Percentiles rank a stretch among this genome's conserved stretches.
phyloP scores from a whole-genome alignment of 306 rosid species.

The Crataegus laevigata region DNA sequence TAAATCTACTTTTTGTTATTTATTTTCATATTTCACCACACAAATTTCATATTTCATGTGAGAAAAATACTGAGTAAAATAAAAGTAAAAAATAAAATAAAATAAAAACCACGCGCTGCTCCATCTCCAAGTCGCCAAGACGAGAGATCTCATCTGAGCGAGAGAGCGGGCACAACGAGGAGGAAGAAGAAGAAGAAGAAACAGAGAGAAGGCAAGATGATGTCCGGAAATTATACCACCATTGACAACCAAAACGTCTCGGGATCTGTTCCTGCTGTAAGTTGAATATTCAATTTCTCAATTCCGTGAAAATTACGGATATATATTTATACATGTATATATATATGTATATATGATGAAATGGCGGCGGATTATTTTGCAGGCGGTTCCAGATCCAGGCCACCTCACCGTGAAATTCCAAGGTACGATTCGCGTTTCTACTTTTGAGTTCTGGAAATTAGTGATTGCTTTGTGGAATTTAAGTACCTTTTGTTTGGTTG shows the following conservation, averaged over 20 bases:
- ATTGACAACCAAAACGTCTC: slow-evolving; percentile 61
- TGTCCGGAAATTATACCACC: slow-evolving; percentile 78
- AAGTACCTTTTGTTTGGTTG: not conserved
- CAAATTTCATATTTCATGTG: too few relatives aligned
- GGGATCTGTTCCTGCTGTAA: slow-evolving; percentile 93
- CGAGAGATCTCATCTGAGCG: not conserved
- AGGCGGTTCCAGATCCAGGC: slow-evolving; percentile 87
- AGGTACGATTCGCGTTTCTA: slow-evolving; percentile 27
- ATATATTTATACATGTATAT: not conserved
- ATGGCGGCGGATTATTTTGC: slow-evolving; percentile 16
- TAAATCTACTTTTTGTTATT: too few relatives aligned
- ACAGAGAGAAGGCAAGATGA: slow-evolving; percentile 42
- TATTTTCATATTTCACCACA: too few relatives aligned
- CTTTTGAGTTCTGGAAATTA: not conserved
- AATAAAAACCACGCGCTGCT: slow-evolving; percentile 12
- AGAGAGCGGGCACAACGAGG: not conserved
- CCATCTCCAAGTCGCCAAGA: not conserved
- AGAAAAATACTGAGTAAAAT: not conserved
- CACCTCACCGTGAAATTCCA: slow-evolving; percentile 57
- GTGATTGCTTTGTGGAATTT: not conserved
- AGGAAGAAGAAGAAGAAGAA: not conserved
- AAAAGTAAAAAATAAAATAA: not conserved
- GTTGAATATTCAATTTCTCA: not conserved
- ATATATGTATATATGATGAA: not conserved
- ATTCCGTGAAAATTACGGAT: not conserved